Evolutionary conservation across 2,329 filamentous ascomycete species (phyloP), one percentile per base, ranked within the genome.

Genomic region (Blumeriella jaapii): DNA sequence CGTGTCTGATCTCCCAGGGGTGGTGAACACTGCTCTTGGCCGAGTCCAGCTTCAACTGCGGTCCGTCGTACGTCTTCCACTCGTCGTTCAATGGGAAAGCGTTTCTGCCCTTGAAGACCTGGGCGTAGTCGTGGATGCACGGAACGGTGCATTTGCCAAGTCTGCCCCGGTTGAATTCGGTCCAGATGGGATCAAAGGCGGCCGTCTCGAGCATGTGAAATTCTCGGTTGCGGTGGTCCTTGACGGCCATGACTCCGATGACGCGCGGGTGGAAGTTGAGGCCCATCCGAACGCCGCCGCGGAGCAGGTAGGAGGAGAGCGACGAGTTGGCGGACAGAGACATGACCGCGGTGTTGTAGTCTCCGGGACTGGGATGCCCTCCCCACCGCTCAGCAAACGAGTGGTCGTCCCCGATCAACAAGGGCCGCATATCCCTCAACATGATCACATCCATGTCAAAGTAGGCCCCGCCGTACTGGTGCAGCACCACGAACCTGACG

Each of bases 301-400:
- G 64, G 13, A 72, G 56, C 2, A 72, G 57, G 42, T 72, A 71
- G 0, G 66, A 68, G 0, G 67, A 70, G 1, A 71, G 57, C 2
- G 64, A 67, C 0, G 64, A 68, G 45, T 71, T 71, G n/a, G 68
- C 66, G 2, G 65, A 63, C 15, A 71, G 56, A 2, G 67, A 68
- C 61, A 71, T 68, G 44, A 71, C 63, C 23, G 68, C 68, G 0
- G 68, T 71, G 52, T 71, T 71, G 56, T 70, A 71, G 42, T 71
- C 68, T 38, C 67, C 67, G 6, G 67, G 66, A 17, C 51, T 61
- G 3, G 61, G 55, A 36, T 71, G 67, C 5, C 64, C 66, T 4
- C 60, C 68, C 68, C 68, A 72, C 38, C 68, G 59, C 50, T 71
- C 68, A 7, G 68, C 68, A 46, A 71, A 72, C 4, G 61, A 56